Percentiles rank a stretch among this genome's conserved stretches.
These are phyloP conservation scores for Sugiyamaella pinicola DNA, from an alignment of 1,139 yeast genomes.

Conservation along the genomic window DNA sequence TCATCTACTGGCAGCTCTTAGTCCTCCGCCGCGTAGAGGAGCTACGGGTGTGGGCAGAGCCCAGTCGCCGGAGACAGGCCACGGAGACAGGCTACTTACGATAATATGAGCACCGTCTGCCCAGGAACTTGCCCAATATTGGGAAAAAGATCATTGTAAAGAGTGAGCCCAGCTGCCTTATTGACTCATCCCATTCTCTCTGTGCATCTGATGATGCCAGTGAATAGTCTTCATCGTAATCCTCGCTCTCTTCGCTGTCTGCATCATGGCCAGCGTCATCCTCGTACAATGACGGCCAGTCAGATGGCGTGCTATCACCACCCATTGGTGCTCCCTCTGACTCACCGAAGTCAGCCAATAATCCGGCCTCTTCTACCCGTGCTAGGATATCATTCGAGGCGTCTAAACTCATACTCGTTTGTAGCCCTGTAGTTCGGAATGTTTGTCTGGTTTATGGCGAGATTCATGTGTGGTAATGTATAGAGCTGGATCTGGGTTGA, in stretches of 20 bases:
- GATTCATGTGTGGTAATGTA: too few species aligned
- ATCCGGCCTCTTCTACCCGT: constrained; percentile 5
- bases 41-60: too few species aligned
- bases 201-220: constrained; percentile 52
- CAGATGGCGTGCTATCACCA: neutral
- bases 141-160: constrained; percentile 65
- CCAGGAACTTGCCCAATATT: constrained; percentile 67
- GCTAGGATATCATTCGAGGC: constrained; percentile 9
- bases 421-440: too few species aligned
- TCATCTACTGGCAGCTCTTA: neutral
- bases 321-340: neutral
- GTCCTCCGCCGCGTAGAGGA: neutral
- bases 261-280: constrained; percentile 18
- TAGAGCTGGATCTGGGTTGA: too few species aligned
- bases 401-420: constrained; percentile 9
- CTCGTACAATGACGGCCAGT: constrained; percentile 11
- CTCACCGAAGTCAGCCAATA: constrained; percentile 4
- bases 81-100: constrained; percentile 33
- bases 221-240: constrained; percentile 23
- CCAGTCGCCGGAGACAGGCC: constrained; percentile 15
- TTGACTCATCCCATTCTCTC: constrained; percentile 79
- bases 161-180: constrained; percentile 60
- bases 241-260: constrained; percentile 18
- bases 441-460: too few species aligned
- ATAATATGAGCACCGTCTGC: constrained; percentile 59